A percentile compares a stretch with the other conserved stretches of the same genome.
These are phyloP conservation scores for Mantamonas sphyraenae DNA, from an alignment of 78 protist species.

Conservation along the genomic window DNA sequence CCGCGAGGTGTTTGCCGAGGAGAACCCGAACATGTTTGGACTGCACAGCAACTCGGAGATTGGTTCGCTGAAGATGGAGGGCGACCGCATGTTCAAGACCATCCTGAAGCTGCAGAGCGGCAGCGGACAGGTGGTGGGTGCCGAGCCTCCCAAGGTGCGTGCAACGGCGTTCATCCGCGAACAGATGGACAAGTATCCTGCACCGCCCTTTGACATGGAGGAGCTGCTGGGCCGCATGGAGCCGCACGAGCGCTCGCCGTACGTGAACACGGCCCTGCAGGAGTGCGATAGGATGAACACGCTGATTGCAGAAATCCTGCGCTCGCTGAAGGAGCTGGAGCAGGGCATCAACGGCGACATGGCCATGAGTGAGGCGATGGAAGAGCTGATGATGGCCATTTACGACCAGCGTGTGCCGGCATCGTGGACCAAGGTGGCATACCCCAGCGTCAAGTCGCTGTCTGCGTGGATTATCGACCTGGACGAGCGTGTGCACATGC, in stretches of 20 bases:
- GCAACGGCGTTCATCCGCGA: slow-evolving; percentile 33
- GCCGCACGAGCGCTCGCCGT: slow-evolving; percentile 46
- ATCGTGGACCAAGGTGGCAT: slow-evolving; percentile 48
- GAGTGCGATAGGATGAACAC: slow-evolving; percentile 68
- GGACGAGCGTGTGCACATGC: slow-evolving; percentile 11
- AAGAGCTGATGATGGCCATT: slow-evolving; percentile 27
- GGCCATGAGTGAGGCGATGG: slow-evolving; percentile 53
- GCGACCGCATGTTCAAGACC: slow-evolving; percentile 46
- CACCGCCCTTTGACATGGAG: slow-evolving; percentile 5
- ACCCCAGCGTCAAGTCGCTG: slow-evolving; percentile 43
- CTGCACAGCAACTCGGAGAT: slow-evolving; percentile 87
- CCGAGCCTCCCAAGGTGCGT: slow-evolving; percentile 3
- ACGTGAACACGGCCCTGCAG: slow-evolving; percentile 52
- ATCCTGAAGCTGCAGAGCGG: slow-evolving; percentile 43
- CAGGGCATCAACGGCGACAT: slow-evolving; percentile 59
- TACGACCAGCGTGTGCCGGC: slow-evolving; percentile 30
- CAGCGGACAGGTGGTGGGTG: slow-evolving; percentile 31
- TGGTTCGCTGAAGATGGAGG: slow-evolving; percentile 39
- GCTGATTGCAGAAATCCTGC: slow-evolving; percentile 36
- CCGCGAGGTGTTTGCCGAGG: slow-evolving; percentile 51
- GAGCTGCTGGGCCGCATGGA: slow-evolving; percentile 7
- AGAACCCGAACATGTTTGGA: slow-evolving; percentile 74
- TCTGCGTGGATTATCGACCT: slow-evolving; percentile 37
- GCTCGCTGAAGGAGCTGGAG: slow-evolving; percentile 50
- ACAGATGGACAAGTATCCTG: slow-evolving; percentile 8